Percentiles rank a stretch among this genome's conserved stretches.
phyloP scores from a whole-genome alignment of 1,284 basidiomycete species.

The Ceratobasidium sp. region DNA sequence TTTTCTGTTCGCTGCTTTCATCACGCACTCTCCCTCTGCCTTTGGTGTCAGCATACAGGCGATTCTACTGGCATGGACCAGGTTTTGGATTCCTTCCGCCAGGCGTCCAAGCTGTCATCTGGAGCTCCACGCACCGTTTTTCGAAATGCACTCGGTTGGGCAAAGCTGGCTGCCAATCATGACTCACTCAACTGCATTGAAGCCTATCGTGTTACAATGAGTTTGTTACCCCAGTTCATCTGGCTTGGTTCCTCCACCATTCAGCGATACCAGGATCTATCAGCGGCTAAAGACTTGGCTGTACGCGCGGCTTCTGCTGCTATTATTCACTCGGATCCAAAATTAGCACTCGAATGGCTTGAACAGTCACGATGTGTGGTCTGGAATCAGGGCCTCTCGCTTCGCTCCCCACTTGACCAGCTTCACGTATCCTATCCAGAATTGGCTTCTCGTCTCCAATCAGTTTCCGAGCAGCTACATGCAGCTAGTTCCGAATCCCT shows the following conservation, averaged over 20 bases:
- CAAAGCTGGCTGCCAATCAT: not conserved
- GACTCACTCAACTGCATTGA: not conserved
- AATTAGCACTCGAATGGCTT: not conserved
- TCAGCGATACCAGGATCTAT: not conserved
- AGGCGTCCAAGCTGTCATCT: not conserved
- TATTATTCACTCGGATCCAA: not conserved
- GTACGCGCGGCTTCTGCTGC: constrained; percentile 23
- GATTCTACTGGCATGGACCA: not conserved
- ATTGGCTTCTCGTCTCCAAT: not conserved
- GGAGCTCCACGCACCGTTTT: not conserved
- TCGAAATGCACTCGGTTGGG: not conserved
- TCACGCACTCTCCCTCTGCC: no score
- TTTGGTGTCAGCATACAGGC: not conserved
- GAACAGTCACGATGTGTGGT: not conserved
- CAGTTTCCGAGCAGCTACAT: not conserved
- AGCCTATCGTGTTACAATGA: constrained; percentile 14
- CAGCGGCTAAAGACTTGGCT: constrained; percentile 3
- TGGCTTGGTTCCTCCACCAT: constrained; percentile 18
- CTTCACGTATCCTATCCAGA: not conserved
- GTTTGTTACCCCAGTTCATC: constrained; percentile 24
- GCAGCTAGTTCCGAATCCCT: not conserved
- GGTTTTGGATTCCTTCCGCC: not conserved
- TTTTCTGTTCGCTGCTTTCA: no score
- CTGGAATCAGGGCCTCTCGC: not conserved
- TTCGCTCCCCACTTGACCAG: not conserved